A percentile compares a stretch with the other conserved stretches of the same genome.
phyloP scores from a whole-genome alignment of 2,329 filamentous ascomycete species.

The Colletotrichum liaoningense region DNA sequence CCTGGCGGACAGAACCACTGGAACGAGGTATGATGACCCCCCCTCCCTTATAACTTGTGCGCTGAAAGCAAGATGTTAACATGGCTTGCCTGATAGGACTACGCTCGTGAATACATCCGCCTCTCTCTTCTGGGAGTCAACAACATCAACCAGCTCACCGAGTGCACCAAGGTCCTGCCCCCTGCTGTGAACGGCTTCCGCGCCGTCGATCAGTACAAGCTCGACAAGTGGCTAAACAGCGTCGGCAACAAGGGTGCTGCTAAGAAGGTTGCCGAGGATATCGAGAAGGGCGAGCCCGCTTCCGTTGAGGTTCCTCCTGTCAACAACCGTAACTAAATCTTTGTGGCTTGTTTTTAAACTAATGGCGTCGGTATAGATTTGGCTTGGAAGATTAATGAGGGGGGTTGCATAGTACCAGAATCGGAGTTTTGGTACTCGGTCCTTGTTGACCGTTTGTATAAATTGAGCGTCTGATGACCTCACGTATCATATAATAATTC shows the following conservation, averaged over 20 bases:
- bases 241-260: slow-evolving; percentile 35
- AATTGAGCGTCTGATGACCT: neutral
- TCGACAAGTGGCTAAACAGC: slow-evolving; percentile 38
- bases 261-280: slow-evolving; percentile 27
- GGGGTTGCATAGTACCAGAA: neutral
- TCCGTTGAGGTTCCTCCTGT: slow-evolving; percentile 26
- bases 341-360: neutral
- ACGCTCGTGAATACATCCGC: slow-evolving; percentile 64
- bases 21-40: slow-evolving; percentile 50
- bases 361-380: neutral
- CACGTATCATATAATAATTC: neutral
- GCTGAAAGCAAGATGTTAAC: neutral
- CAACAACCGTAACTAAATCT: slow-evolving; percentile 17
- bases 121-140: slow-evolving; percentile 68
- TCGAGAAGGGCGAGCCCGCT: slow-evolving; percentile 28
- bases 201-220: slow-evolving; percentile 30
- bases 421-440: neutral
- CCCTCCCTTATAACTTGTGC: no score
- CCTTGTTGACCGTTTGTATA: no score
- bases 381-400: neutral
- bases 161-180: slow-evolving; percentile 66
- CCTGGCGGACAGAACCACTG: slow-evolving; percentile 49
- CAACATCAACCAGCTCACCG: slow-evolving; percentile 66
- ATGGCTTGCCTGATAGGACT: slow-evolving; percentile 50
- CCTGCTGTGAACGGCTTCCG: slow-evolving; percentile 36